Evolutionary conservation across 345 rosid species (phyloP).

Genomic region (Balakata baccata): DNA sequence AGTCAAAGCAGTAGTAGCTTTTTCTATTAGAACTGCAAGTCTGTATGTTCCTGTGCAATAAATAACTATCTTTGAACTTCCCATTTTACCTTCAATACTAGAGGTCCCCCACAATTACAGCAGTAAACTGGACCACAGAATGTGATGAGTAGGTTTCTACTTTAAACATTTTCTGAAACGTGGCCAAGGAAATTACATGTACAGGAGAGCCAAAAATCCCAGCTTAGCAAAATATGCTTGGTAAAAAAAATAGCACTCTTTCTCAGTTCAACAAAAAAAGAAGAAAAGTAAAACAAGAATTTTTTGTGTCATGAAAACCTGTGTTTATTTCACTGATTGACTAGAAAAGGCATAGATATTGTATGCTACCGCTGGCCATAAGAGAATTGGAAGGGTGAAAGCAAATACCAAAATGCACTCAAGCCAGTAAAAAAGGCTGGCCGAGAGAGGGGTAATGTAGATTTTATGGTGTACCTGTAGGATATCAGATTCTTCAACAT

Average conservation of each 20-base stretch:
- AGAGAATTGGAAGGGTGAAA: conserved; percentile 1
- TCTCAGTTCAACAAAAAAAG: no score
- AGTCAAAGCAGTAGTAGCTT: not conserved
- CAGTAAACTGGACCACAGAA: conserved; percentile 22
- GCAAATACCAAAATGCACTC: conserved; percentile 36
- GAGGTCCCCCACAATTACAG: conserved; percentile 22
- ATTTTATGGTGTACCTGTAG: conserved; percentile 33
- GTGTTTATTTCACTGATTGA: conserved; percentile 10
- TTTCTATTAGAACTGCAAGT: conserved; percentile 12
- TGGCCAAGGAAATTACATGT: not conserved
- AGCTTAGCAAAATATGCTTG: no score
- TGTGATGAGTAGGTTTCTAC: not conserved
- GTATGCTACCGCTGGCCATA: conserved; percentile 27
- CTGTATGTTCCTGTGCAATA: conserved; percentile 10
- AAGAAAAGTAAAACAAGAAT: no score
- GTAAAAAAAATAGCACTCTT: no score
- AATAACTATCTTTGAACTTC: conserved; percentile 22
- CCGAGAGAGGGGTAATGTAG: not conserved
- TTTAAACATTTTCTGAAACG: not conserved
- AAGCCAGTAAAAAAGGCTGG: conserved; percentile 26
- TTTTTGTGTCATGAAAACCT: no score
- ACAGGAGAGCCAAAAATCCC: not conserved
- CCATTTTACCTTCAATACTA: conserved; percentile 2
- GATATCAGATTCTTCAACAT: conserved; percentile 36
- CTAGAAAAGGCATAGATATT: conserved; percentile 21